These are phyloP conservation scores for Gyromitra esculenta DNA, from an alignment of 2,329 filamentous ascomycete genomes.

Conservation along the genomic window DNA sequence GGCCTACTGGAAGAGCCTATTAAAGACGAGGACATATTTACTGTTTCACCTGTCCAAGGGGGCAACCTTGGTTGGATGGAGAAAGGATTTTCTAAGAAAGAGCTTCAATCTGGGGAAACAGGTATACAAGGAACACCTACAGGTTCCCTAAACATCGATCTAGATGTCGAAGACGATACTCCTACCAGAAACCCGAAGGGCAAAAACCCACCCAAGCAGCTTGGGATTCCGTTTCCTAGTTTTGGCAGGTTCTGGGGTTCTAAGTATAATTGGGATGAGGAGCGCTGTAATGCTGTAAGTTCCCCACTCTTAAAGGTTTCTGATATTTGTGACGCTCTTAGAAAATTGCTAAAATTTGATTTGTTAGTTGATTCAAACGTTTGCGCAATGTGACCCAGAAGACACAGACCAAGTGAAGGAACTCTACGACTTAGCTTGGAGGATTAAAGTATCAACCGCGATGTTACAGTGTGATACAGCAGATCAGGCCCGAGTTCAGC, in stretches of 20 bases:
- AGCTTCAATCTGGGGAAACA: background rate
- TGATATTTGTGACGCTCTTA: background rate
- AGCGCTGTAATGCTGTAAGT: constrained; percentile 14
- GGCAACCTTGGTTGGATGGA: constrained; percentile 9
- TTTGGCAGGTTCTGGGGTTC: constrained; percentile 24
- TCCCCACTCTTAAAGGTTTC: background rate
- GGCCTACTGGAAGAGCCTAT: constrained; percentile 9
- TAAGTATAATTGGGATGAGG: constrained; percentile 16
- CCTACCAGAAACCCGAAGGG: constrained; percentile 5
- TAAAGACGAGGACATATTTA: constrained; percentile 20
- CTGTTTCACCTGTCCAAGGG: background rate
- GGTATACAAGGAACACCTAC: background rate
- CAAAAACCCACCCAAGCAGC: background rate
- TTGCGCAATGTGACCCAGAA: constrained; percentile 18
- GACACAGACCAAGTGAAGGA: constrained; percentile 2
- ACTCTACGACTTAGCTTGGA: constrained; percentile 23
- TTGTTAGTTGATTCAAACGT: constrained; percentile 15
- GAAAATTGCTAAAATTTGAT: background rate
- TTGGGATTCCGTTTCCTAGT: constrained; percentile 21
- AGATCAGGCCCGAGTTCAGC: constrained; percentile 17
- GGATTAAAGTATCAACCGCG: constrained; percentile 29
- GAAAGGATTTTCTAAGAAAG: background rate
- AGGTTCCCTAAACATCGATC: too few species aligned
- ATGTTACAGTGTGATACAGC: constrained; percentile 23
- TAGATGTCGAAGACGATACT: background rate